Evolutionary conservation across 225 moss, liverwort and hornwort species (phyloP).

Genomic region (Sphagnum tenellum): DNA sequence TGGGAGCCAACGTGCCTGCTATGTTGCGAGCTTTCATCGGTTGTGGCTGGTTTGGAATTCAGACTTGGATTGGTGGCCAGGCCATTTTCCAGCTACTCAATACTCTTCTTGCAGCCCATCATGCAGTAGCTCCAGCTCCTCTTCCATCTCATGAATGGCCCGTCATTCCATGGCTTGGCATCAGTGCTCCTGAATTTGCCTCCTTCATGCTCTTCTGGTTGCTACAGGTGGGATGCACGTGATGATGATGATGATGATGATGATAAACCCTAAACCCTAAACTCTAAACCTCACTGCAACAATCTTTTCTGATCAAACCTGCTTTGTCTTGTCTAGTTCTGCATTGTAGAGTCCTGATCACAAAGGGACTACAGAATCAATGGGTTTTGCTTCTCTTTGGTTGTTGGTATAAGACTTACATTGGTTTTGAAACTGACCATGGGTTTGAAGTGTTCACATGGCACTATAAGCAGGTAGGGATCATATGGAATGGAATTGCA

Average conservation of each 20-base stretch:
- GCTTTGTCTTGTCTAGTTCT: not conserved
- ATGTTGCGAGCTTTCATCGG: slow-evolving; percentile 75
- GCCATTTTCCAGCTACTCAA: slow-evolving; percentile 65
- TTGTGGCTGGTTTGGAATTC: slow-evolving; percentile 95
- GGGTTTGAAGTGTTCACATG: not conserved
- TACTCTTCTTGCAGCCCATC: slow-evolving; percentile 11
- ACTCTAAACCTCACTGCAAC: not conserved
- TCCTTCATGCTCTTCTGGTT: slow-evolving; percentile 82
- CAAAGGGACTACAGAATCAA: too few species aligned
- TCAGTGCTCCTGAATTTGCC: slow-evolving; percentile 52
- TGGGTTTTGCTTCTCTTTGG: not conserved
- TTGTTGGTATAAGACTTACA: not conserved
- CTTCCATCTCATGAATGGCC: slow-evolving; percentile 38
- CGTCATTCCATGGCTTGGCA: slow-evolving; percentile 61
- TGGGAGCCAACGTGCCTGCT: slow-evolving; percentile 80
- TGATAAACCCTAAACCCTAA: not conserved
- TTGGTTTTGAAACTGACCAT: not conserved
- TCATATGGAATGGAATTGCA: slow-evolving; percentile 91
- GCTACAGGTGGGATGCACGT: slow-evolving; percentile 41
- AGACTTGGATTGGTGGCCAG: slow-evolving; percentile 97
- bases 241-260: not conserved
- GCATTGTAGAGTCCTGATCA: too few species aligned
- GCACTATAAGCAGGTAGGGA: slow-evolving; percentile 38
- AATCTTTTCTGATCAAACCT: not conserved
- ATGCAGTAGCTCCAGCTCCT: too few species aligned